These are phyloP conservation scores for Cladophialophora bantiana DNA, from an alignment of 2,329 filamentous ascomycete genomes.

Conservation along the genomic window DNA sequence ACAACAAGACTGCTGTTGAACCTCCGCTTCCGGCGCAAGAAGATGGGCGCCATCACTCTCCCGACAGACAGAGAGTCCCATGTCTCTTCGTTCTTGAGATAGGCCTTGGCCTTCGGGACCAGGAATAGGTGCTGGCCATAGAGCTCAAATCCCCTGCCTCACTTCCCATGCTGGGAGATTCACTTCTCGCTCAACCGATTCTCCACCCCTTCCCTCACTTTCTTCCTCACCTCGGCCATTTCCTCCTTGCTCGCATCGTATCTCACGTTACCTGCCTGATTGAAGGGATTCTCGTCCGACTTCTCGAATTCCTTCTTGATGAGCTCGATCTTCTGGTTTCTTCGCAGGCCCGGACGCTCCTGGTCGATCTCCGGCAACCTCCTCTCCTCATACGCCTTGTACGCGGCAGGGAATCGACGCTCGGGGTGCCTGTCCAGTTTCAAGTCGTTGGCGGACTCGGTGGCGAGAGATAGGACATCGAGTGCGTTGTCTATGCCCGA, in stretches of 20 bases:
- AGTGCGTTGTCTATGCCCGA: conserved; percentile 92
- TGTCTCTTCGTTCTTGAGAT: neutral
- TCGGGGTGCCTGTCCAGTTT: conserved; percentile 91
- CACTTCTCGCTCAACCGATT: conserved; percentile 58
- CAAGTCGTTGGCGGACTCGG: conserved; percentile 60
- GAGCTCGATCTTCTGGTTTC: conserved; percentile 83
- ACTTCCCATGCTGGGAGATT: neutral
- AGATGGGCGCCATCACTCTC: too few relatives aligned
- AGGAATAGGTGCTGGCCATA: too few relatives aligned
- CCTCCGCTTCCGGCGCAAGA: too few relatives aligned
- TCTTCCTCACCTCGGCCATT: conserved; percentile 67
- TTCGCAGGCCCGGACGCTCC: conserved; percentile 78
- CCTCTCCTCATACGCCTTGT: conserved; percentile 79
- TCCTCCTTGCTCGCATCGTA: conserved; percentile 85
- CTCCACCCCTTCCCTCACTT: conserved; percentile 79
- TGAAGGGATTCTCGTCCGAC: conserved; percentile 93
- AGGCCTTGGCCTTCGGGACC: too few relatives aligned
- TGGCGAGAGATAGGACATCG: conserved; percentile 78
- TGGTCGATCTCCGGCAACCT: conserved; percentile 83
- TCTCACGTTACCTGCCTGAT: conserved; percentile 72
- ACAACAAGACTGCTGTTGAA: too few relatives aligned
- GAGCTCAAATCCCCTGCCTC: too few relatives aligned
- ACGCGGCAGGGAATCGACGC: conserved; percentile 84
- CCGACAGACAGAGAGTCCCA: neutral
- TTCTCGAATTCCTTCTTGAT: conserved; percentile 94